Evolutionary conservation across 345 rosid genomes (phyloP).

Genomic region (Hypericum androsaemum): DNA sequence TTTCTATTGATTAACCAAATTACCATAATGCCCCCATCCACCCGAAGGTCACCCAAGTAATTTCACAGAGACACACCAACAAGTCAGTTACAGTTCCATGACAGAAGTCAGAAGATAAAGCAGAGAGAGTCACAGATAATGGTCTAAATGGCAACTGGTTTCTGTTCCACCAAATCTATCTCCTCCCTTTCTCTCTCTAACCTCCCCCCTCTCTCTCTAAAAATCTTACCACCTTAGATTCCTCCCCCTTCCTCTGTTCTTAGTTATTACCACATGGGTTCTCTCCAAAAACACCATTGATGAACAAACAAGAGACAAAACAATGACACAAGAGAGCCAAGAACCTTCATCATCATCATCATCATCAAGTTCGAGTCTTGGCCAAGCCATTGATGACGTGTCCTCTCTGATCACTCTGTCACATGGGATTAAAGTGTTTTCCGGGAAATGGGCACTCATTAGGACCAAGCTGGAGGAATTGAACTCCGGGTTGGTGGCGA

Average conservation of each 20-base stretch:
- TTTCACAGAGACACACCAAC: too few species aligned
- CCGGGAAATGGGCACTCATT: slow-evolving; percentile 73
- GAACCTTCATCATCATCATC: slow-evolving; percentile 14
- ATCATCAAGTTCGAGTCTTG: slow-evolving; percentile 20
- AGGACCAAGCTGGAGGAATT: slow-evolving; percentile 65
- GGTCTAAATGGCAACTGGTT: too few species aligned
- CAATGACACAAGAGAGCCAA: slow-evolving; percentile 25
- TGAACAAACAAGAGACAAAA: not conserved
- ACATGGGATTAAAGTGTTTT: slow-evolving; percentile 55
- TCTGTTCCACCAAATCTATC: too few species aligned
- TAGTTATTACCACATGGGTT: slow-evolving; percentile 20
- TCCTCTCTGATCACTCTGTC: slow-evolving; percentile 67
- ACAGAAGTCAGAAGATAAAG: too few species aligned
- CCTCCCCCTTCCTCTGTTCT: slow-evolving; percentile 4
- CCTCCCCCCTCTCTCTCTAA: too few species aligned
- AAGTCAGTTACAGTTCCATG: too few species aligned
- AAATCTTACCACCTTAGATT: not conserved
- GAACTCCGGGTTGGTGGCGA: slow-evolving; percentile 45
- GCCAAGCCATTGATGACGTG: slow-evolving; percentile 39
- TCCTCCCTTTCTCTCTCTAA: too few species aligned
- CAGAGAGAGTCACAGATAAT: too few species aligned
- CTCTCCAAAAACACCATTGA: slow-evolving; percentile 15
- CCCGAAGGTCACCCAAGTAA: too few species aligned
- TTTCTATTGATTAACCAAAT: too few species aligned
- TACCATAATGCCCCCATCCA: too few species aligned